Base-by-base conservation (phyloP, 331 rosid genomes). In the Arachis monticola region DNA sequence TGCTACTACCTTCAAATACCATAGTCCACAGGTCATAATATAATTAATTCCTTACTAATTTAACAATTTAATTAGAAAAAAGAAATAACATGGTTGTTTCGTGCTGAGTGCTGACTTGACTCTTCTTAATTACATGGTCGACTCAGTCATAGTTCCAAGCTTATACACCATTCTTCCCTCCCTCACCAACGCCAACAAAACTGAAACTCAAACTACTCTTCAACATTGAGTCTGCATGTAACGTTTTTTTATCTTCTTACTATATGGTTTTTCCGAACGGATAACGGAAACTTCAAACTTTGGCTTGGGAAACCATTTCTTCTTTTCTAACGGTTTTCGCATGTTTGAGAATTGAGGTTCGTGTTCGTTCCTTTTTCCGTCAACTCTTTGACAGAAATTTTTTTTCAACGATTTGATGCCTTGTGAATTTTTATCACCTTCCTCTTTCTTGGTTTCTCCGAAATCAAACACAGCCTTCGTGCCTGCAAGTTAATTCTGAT, bases 401-500 rank as follows among this genome's bases (percentile, higher is more conserved):
- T 11, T 60, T 12, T 27, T 45, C n/a, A 40, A 27, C 40, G 8
- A 56, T 4, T n/a, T 71, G 71, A 75, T 75, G 42, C 14, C 27
- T 46, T 13, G 38, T 30, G 10, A 40, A 1, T 66, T 73, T 32
- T 71, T 63, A 38, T 38, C 41, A 38, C 41, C 6, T 2, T 4
- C 41, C 7, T 38, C 30, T 64, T 52, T 75, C 41, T 78, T 41
- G 40, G 7, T 80, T 72, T 64, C 81, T 40, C 65, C 13, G 53
- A 64, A 80, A 76, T 74, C 73, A 68, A 61, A 67, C 59, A 70
- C 77, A 56, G 31, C 30, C 77, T 44, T 72, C 31, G 45, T 5
- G 57, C 10, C 11, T 10, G 6, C 45, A 31, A 14, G 30, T 70
- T 62, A 30, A 52, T 72, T 59, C n/a, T 11, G 40, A 50, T 77